These are phyloP conservation scores for Dactylellina sp. DNA, from an alignment of 2,329 filamentous ascomycete genomes.

Conservation along the genomic window DNA sequence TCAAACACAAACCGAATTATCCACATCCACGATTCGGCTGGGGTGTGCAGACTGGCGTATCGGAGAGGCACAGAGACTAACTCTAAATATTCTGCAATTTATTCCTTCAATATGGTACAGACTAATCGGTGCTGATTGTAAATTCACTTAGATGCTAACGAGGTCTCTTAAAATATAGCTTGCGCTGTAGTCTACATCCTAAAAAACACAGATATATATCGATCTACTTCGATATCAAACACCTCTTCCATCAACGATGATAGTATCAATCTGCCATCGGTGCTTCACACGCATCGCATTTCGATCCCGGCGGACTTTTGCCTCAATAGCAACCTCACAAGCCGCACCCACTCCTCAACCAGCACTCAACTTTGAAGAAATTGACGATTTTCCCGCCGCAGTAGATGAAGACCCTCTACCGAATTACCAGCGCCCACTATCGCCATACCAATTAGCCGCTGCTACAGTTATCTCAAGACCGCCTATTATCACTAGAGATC, in stretches of 20 bases:
- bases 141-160: background rate
- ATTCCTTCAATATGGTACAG: conserved; percentile 25
- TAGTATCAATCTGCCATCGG: conserved; percentile 47
- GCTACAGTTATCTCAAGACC: conserved; percentile 88
- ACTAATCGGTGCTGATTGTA: background rate
- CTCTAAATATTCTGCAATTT: conserved; percentile 7
- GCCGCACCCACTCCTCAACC: conserved; percentile 11
- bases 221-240: too few relatives aligned
- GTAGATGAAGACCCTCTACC: conserved; percentile 31
- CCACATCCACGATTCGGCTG: conserved; percentile 17
- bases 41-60: conserved; percentile 27
- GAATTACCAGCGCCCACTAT: conserved; percentile 59
- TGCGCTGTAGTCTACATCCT: too few relatives aligned
- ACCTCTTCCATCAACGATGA: conserved; percentile 14
- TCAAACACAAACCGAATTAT: conserved; percentile 9
- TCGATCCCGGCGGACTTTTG: conserved; percentile 45
- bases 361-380: background rate
- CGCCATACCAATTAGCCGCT: conserved; percentile 68
- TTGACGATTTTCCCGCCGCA: background rate
- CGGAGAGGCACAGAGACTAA: conserved; percentile 9
- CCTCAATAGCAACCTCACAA: conserved; percentile 41
- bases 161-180: background rate
- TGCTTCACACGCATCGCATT: conserved; percentile 51
- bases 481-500: conserved; percentile 84
- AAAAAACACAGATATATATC: too few relatives aligned